Percentiles rank a stretch among this genome's conserved stretches.
Evolutionary conservation across 2,329 filamentous ascomycete species (phyloP).

Genomic region (Lomentospora prolificans): DNA sequence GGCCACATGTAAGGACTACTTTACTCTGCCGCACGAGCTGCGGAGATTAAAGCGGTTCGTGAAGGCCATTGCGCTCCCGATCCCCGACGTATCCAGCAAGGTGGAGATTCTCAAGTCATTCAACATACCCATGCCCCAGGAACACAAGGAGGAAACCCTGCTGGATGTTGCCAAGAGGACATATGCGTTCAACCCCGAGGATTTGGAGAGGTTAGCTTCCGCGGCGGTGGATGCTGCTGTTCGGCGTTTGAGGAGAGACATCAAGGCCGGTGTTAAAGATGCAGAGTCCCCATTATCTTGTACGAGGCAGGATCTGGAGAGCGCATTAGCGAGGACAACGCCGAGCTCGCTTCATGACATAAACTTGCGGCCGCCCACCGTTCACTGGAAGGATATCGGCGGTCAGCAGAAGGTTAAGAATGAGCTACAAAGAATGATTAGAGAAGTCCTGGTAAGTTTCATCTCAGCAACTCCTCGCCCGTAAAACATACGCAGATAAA

Average conservation of each 20-base stretch:
- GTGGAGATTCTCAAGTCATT: slow-evolving; percentile 64
- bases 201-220: slow-evolving; percentile 55
- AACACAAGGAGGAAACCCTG: slow-evolving; percentile 41
- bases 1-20: slow-evolving; percentile 61
- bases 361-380: slow-evolving; percentile 76
- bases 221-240: slow-evolving; percentile 21
- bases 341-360: slow-evolving; percentile 85
- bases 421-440: slow-evolving; percentile 42
- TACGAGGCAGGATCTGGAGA: slow-evolving; percentile 42
- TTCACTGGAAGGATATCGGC: slow-evolving; percentile 80
- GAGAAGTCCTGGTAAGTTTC: slow-evolving; percentile 23
- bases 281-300: slow-evolving; percentile 15
- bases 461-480: too few species aligned
- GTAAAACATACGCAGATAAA: too few species aligned
- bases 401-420: slow-evolving; percentile 70
- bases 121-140: slow-evolving; percentile 33
- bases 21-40: slow-evolving; percentile 60
- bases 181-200: slow-evolving; percentile 77
- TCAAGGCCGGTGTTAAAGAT: neutral
- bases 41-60: slow-evolving; percentile 55
- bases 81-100: slow-evolving; percentile 63
- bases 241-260: slow-evolving; percentile 16
- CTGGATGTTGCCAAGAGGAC: slow-evolving; percentile 60
- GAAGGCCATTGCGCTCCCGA: slow-evolving; percentile 60
- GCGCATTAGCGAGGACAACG: slow-evolving; percentile 58